Percentiles rank a stretch among this genome's conserved stretches.
Evolutionary conservation across 116 monocot species (phyloP).

Genomic region (Thalassia testudinum): DNA sequence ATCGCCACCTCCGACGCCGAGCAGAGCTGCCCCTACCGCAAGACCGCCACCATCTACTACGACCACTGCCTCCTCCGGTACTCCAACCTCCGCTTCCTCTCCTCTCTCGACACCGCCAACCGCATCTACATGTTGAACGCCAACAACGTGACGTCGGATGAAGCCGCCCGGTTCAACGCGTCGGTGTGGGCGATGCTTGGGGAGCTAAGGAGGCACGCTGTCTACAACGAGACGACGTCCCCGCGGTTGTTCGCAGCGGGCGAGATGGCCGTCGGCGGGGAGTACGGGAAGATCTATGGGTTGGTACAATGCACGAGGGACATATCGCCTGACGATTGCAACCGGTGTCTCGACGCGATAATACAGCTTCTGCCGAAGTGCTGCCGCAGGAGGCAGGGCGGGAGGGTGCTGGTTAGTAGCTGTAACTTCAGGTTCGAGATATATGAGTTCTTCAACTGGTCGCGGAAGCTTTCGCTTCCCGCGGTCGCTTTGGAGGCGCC

Average conservation of each 20-base stretch:
- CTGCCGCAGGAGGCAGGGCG: not conserved
- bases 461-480: not conserved
- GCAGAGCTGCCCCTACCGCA: conserved; percentile 4
- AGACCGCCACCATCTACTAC: conserved; percentile 12
- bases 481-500: too few relatives aligned
- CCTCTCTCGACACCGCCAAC: not conserved
- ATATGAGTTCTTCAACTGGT: not conserved
- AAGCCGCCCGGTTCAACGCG: not conserved
- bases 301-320: conserved; percentile 18
- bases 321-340: conserved; percentile 3
- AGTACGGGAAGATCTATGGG: conserved; percentile 8
- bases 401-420: not conserved
- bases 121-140: not conserved
- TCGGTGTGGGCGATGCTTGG: not conserved
- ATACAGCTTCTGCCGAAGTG: not conserved
- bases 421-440: conserved; percentile 13
- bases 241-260: conserved; percentile 12
- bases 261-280: not conserved
- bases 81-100: conserved; percentile 8
- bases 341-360: not conserved
- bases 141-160: not conserved
- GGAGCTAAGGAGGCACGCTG: not conserved
- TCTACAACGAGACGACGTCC: conserved; percentile 1
- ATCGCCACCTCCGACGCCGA: not conserved
- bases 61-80: conserved; percentile 27